Evolutionary conservation across 176 grass and related monocot species (phyloP).

Genomic region (Avena atlantica): DNA sequence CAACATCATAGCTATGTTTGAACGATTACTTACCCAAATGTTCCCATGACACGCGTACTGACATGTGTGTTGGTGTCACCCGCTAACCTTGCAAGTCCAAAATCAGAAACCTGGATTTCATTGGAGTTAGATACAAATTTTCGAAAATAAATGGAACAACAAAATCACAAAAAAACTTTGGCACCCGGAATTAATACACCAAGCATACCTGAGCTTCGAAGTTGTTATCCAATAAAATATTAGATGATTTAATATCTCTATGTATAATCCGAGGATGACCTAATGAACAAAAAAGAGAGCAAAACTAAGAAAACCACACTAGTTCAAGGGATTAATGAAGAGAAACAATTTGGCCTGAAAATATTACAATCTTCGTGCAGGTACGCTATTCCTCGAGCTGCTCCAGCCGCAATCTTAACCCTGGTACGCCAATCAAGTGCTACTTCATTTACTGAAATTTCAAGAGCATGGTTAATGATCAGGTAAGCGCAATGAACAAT

Average conservation of each 20-base stretch:
- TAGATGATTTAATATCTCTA: slow-evolving; percentile 99
- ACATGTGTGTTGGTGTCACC: slow-evolving; percentile 87
- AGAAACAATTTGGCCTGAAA: slow-evolving; percentile 17
- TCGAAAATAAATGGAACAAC: background rate
- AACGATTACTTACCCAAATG: slow-evolving; percentile 76
- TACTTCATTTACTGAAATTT: slow-evolving; percentile 71
- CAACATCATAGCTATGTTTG: slow-evolving; percentile 9
- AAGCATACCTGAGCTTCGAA: slow-evolving; percentile 91
- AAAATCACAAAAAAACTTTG: slow-evolving; percentile 33
- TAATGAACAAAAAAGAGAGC: slow-evolving; percentile 49
- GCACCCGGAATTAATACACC: background rate
- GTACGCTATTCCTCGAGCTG: slow-evolving; percentile 97
- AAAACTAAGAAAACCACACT: slow-evolving; percentile 45
- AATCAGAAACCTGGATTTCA: slow-evolving; percentile 90
- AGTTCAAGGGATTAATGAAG: background rate
- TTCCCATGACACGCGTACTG: slow-evolving; percentile 97
- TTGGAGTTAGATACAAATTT: slow-evolving; percentile 7
- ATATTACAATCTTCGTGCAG: slow-evolving; percentile 98
- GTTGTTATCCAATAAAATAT: slow-evolving; percentile 97
- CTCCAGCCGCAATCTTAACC: slow-evolving; percentile 92
- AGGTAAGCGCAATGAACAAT: slow-evolving; percentile 7
- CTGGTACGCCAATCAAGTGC: slow-evolving; percentile 82
- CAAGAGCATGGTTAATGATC: slow-evolving; percentile 37
- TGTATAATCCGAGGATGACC: slow-evolving; percentile 99
- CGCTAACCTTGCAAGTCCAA: slow-evolving; percentile 96